These are phyloP conservation scores for Meyerozyma elateridarum DNA, from an alignment of 1,139 yeast species.

Conservation along the genomic window DNA sequence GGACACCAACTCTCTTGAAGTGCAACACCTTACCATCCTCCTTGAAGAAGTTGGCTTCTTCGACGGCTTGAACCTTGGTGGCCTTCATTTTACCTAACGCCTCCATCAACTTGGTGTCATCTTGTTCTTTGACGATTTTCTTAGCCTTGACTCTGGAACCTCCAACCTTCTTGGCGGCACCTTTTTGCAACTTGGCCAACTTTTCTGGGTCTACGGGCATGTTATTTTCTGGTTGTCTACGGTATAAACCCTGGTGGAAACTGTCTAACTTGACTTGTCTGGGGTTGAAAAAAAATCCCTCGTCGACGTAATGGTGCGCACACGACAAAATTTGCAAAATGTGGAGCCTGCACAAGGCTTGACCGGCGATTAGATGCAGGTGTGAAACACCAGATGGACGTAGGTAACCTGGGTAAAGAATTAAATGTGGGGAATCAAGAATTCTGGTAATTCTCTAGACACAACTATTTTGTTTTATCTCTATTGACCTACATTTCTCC, in stretches of 20 bases:
- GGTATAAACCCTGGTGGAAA: too few relatives aligned
- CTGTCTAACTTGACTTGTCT: not conserved
- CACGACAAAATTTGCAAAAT: too few relatives aligned
- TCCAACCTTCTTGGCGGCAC: slow-evolving; percentile 73
- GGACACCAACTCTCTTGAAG: slow-evolving; percentile 93
- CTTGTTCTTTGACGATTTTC: slow-evolving; percentile 68
- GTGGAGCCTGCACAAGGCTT: too few relatives aligned
- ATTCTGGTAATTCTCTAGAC: too few relatives aligned
- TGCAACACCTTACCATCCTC: slow-evolving; percentile 96
- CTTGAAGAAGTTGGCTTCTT: slow-evolving; percentile 96
- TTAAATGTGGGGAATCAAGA: too few relatives aligned
- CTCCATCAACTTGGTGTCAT: slow-evolving; percentile 86
- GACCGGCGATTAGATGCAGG: too few relatives aligned
- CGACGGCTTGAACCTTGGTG: slow-evolving; percentile 82
- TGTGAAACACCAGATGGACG: too few relatives aligned
- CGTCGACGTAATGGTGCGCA: slow-evolving; percentile 4
- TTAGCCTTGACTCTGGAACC: slow-evolving; percentile 86
- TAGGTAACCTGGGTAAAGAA: too few relatives aligned
- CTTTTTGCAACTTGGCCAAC: slow-evolving; percentile 78
- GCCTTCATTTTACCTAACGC: slow-evolving; percentile 88
- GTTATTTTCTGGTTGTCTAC: slow-evolving; percentile 14
- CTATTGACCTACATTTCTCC: too few relatives aligned
- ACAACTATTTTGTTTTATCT: too few relatives aligned
- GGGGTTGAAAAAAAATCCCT: slow-evolving; percentile 2
- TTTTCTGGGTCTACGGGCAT: slow-evolving; percentile 89